These are phyloP conservation scores for Moesziomyces sp. DNA, from an alignment of 1,284 basidiomycete species.

Conservation along the genomic window DNA sequence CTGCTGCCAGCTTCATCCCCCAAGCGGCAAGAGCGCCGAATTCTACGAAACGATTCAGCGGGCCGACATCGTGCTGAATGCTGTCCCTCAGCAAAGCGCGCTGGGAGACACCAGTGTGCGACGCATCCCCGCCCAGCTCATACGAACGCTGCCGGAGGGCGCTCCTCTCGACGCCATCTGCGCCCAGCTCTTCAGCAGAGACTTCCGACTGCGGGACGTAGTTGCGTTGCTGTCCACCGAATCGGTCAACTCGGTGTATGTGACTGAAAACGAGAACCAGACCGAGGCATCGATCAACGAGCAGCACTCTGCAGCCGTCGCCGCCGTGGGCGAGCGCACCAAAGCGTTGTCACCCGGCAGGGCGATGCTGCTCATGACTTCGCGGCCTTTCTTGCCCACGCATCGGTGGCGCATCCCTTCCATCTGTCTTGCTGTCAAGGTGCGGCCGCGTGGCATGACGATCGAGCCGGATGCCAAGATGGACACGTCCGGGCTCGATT, in stretches of 20 bases:
- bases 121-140: conserved; percentile 11
- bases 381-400: conserved; percentile 50
- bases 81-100: conserved; percentile 10
- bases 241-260: conserved; percentile 38
- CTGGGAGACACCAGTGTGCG: conserved; percentile 14
- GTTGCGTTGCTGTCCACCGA: conserved; percentile 60
- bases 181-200: conserved; percentile 56
- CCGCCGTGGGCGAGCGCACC: conserved; percentile 54
- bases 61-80: conserved; percentile 74
- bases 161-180: conserved; percentile 55
- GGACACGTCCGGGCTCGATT: conserved; percentile 71
- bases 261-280: conserved; percentile 48
- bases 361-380: conserved; percentile 61
- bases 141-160: conserved; percentile 39
- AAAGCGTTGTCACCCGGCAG: conserved; percentile 59
- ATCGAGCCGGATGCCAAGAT: conserved; percentile 39
- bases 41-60: conserved; percentile 82
- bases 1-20: conserved; percentile 81
- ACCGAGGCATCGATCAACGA: conserved; percentile 41
- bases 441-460: conserved; percentile 46
- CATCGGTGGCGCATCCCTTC: conserved; percentile 56
- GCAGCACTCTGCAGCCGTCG: conserved; percentile 37
- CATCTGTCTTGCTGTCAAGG: conserved; percentile 53
- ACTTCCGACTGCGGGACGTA: conserved; percentile 63
- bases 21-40: conserved; percentile 76